Evolutionary conservation across 345 rosid species (phyloP).

Genomic region (Ailanthus altissimus): DNA sequence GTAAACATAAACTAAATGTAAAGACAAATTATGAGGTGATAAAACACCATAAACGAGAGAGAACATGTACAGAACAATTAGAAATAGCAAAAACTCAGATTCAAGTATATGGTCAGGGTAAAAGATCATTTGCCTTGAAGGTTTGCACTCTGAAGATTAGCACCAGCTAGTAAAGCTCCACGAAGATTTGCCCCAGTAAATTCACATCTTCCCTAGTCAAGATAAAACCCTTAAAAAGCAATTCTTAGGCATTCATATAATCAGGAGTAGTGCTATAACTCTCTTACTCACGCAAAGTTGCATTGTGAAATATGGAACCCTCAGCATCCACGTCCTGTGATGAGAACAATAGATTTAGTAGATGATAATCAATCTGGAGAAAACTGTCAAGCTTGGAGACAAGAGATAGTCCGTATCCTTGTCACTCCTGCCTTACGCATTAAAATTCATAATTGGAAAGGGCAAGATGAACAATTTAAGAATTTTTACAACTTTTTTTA

Average conservation of each 20-base stretch:
- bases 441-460: not conserved
- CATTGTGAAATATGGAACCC: conserved; percentile 86
- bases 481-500: not conserved
- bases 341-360: conserved; percentile 21
- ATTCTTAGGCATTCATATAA: not conserved
- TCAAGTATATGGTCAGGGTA: not conserved
- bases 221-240: conserved; percentile 27
- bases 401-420: not conserved
- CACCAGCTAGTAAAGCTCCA: conserved; percentile 83
- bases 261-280: conserved; percentile 9
- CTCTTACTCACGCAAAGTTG: conserved; percentile 89
- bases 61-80: not conserved
- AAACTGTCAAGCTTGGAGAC: not conserved
- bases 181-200: conserved; percentile 87
- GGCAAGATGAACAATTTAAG: not conserved
- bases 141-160: conserved; percentile 95
- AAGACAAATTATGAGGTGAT: not conserved
- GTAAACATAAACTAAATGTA: not conserved
- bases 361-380: conserved; percentile 20
- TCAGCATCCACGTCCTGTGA: conserved; percentile 81
- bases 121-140: conserved; percentile 57
- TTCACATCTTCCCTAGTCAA: conserved; percentile 86
- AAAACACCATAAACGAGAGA: not conserved
- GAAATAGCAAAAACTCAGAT: conserved; percentile 8
- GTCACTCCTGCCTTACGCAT: not conserved